Conservation (phyloP, 2,329 filamentous ascomycete genomes). For the Talaromyces funiculosus region DNA sequence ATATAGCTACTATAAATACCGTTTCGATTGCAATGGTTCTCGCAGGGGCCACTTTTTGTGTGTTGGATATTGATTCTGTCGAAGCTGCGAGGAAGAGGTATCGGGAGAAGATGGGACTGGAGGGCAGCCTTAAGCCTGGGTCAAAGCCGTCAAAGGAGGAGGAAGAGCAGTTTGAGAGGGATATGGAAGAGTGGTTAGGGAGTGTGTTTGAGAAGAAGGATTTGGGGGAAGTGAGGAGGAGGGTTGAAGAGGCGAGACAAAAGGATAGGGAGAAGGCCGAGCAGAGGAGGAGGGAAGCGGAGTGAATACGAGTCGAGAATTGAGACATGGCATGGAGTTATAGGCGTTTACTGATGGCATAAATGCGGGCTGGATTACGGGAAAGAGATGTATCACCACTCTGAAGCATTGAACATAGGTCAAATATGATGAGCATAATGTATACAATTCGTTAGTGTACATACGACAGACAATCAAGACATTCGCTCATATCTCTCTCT, state of each 20-base stretch:
- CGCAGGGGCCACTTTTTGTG: slow-evolving; percentile 68
- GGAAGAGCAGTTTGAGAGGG: slow-evolving; percentile 47
- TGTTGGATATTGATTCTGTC: slow-evolving; percentile 66
- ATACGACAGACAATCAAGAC: slow-evolving; percentile 16
- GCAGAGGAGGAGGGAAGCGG: background rate
- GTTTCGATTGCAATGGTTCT: slow-evolving; percentile 67
- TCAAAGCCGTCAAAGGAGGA: slow-evolving; percentile 43
- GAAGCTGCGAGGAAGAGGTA: slow-evolving; percentile 58
- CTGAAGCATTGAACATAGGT: background rate
- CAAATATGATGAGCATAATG: background rate
- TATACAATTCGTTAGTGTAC: background rate
- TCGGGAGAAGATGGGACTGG: slow-evolving; percentile 50
- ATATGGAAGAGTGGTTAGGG: slow-evolving; percentile 51
- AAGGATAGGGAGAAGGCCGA: slow-evolving; percentile 13
- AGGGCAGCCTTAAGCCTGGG: slow-evolving; percentile 39
- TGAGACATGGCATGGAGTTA: background rate
- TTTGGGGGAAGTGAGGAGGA: slow-evolving; percentile 36
- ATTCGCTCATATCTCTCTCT: slow-evolving; percentile 45
- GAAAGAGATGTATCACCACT: background rate
- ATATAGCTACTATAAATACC: slow-evolving; percentile 82
- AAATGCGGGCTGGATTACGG: no score
- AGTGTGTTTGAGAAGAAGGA: slow-evolving; percentile 46
- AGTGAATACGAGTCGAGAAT: background rate
- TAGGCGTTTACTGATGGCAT: no score
- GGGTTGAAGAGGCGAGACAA: slow-evolving; percentile 19